phyloP scores from a whole-genome alignment of 176 grass and related monocot genomes.

The maize (Zea mays) region DNA sequence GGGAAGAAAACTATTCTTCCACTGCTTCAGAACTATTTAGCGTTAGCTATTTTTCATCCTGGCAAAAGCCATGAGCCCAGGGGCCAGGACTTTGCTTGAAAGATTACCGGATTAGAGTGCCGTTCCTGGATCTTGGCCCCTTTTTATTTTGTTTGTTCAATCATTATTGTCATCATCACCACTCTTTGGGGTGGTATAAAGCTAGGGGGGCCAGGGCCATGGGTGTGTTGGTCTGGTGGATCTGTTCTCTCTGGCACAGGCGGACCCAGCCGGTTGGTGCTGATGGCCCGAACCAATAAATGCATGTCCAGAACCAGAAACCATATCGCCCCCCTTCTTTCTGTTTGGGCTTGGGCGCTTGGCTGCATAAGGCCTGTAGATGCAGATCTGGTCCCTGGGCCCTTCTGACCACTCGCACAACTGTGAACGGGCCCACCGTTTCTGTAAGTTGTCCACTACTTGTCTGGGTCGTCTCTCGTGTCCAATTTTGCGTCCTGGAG shows the following conservation, averaged over 20 bases:
- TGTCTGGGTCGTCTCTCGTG: slow-evolving; percentile 28
- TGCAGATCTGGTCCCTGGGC: slow-evolving; percentile 64
- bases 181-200: slow-evolving; percentile 42
- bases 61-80: slow-evolving; percentile 10
- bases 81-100: slow-evolving; percentile 12
- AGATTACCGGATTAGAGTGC: slow-evolving; percentile 29
- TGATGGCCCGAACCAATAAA: slow-evolving; percentile 54
- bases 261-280: slow-evolving; percentile 46
- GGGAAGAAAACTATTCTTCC: neutral
- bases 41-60: neutral
- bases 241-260: slow-evolving; percentile 56
- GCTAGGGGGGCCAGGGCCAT: slow-evolving; percentile 27
- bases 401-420: slow-evolving; percentile 55
- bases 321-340: slow-evolving; percentile 34
- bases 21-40: neutral
- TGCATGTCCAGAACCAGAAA: slow-evolving; percentile 53
- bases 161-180: slow-evolving; percentile 46
- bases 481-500: slow-evolving; percentile 40
- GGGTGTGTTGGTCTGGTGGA: slow-evolving; percentile 47
- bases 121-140: slow-evolving; percentile 24
- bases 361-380: slow-evolving; percentile 57
- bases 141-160: slow-evolving; percentile 37
- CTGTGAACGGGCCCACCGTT: slow-evolving; percentile 46
- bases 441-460: slow-evolving; percentile 52
- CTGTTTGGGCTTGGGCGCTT: slow-evolving; percentile 60